Evolutionary conservation across 306 rosid species (phyloP).

Genomic region (Notholithocarpus densiflorus): DNA sequence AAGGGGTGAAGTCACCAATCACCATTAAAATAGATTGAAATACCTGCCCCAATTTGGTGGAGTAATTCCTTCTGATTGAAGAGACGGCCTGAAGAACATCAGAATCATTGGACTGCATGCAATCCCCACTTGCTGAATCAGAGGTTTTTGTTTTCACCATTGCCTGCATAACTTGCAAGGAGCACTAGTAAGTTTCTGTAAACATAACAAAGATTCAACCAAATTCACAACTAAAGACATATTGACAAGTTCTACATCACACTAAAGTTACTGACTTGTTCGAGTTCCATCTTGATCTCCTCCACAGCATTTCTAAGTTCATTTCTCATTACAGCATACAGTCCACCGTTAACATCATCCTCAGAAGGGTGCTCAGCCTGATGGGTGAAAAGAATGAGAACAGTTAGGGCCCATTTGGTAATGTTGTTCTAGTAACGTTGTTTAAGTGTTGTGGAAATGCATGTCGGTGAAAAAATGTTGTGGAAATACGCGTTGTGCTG

Average conservation of each 20-base stretch:
- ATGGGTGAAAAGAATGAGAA: conserved; percentile 24
- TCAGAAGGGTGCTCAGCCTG: conserved; percentile 52
- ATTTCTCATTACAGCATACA: conserved; percentile 56
- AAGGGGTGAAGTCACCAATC: not conserved
- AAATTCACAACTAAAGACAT: conserved; percentile 7
- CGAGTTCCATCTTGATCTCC: conserved; percentile 59
- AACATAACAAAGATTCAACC: conserved; percentile 1
- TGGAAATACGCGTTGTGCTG: no score
- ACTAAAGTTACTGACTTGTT: conserved; percentile 46
- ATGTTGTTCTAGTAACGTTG: no score
- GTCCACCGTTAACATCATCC: conserved; percentile 38
- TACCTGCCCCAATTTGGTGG: conserved; percentile 82
- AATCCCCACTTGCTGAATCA: conserved; percentile 32
- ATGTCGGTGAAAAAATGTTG: no score
- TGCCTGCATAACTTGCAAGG: conserved; percentile 45
- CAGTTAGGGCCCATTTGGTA: not conserved
- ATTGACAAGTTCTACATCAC: conserved; percentile 17
- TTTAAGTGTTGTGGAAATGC: no score
- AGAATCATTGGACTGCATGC: conserved; percentile 40
- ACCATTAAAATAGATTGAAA: not conserved
- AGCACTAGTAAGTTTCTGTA: conserved; percentile 9
- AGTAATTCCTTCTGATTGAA: conserved; percentile 59
- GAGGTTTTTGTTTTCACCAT: conserved; percentile 51
- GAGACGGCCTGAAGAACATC: conserved; percentile 53
- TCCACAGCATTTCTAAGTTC: conserved; percentile 60